phyloP scores from a whole-genome alignment of 345 rosid species.

The Citrus unshiu region DNA sequence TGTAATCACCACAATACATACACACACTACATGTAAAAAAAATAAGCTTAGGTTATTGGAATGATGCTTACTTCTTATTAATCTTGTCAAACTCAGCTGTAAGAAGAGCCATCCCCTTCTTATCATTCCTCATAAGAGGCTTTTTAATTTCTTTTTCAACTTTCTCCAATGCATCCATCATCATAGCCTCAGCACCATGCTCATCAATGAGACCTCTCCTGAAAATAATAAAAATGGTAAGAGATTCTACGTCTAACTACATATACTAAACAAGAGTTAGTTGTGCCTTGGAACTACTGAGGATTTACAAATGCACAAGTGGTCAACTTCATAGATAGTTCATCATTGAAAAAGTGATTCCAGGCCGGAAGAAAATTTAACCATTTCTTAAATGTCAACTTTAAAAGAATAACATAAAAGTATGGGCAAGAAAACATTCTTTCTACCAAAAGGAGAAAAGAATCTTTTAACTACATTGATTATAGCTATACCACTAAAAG shows the following conservation, averaged over 20 bases:
- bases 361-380: neutral
- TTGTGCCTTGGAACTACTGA: neutral
- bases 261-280: neutral
- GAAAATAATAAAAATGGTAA: conserved; percentile 15
- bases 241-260: neutral
- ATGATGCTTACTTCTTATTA: conserved; percentile 70
- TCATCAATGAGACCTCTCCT: conserved; percentile 88
- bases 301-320: neutral
- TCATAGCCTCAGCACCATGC: conserved; percentile 90
- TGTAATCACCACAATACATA: neutral
- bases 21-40: neutral
- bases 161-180: conserved; percentile 93
- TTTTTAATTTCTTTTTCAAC: conserved; percentile 87
- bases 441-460: neutral
- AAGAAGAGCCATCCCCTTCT: conserved; percentile 88
- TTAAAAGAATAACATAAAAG: neutral
- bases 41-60: neutral
- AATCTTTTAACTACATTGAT: neutral
- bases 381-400: neutral
- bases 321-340: neutral
- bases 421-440: neutral
- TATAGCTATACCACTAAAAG: neutral
- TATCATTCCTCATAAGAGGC: conserved; percentile 89
- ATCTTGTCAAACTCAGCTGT: conserved; percentile 86
- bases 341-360: neutral